These are phyloP conservation scores for Aspergillus sp. DNA, from an alignment of 2,329 filamentous ascomycete species.

Conservation along the genomic window DNA sequence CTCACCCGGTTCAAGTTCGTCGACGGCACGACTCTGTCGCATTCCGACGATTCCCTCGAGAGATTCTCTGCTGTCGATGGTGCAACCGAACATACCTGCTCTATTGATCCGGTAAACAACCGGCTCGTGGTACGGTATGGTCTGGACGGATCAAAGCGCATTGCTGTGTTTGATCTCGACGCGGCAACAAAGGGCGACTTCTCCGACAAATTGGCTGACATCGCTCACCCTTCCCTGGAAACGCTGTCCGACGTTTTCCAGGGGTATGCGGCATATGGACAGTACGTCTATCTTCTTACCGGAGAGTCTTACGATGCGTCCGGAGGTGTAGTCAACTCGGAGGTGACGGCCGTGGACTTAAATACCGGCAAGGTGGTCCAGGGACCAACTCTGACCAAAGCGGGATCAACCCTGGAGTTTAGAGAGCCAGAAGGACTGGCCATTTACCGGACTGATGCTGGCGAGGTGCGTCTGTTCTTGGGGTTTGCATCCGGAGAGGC, in stretches of 20 bases:
- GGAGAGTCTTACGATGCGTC: not conserved
- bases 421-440: slow-evolving; percentile 23
- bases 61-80: not conserved
- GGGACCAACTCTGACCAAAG: slow-evolving; percentile 19
- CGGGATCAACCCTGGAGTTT: slow-evolving; percentile 17
- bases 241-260: slow-evolving; percentile 11
- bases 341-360: slow-evolving; percentile 17
- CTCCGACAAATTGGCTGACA: slow-evolving; percentile 13
- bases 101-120: slow-evolving; percentile 18
- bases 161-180: not conserved
- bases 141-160: not conserved
- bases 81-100: not conserved
- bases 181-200: slow-evolving; percentile 13
- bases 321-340: slow-evolving; percentile 14
- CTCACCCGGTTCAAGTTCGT: slow-evolving; percentile 21
- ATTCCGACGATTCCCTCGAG: not conserved
- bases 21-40: slow-evolving; percentile 10
- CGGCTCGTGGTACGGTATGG: slow-evolving; percentile 17
- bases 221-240: slow-evolving; percentile 12
- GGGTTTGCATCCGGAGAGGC: slow-evolving; percentile 21
- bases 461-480: slow-evolving; percentile 20
- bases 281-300: not conserved
- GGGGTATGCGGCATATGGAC: not conserved
- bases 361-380: slow-evolving; percentile 20
- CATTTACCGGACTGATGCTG: slow-evolving; percentile 18